Evolutionary conservation across 2,329 filamentous ascomycete genomes (phyloP).

Genomic region (Nothophoma quercina): DNA sequence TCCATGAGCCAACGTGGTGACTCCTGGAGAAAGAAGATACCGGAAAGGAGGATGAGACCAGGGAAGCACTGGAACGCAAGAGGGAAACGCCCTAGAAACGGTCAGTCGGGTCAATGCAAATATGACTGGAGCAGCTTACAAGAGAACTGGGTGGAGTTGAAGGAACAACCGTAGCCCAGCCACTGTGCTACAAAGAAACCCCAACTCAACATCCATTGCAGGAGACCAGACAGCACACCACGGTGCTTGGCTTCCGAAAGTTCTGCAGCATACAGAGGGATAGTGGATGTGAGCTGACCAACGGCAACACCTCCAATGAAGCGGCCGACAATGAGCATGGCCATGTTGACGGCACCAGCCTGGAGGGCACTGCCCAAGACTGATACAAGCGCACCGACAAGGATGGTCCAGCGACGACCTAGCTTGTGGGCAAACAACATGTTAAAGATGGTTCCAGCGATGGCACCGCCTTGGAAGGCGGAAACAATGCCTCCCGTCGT

Average conservation of each 20-base stretch:
- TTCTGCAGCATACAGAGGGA: constrained; percentile 36
- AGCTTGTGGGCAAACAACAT: constrained; percentile 25
- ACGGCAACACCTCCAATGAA: constrained; percentile 60
- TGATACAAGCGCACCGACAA: constrained; percentile 46
- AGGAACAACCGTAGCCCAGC: constrained; percentile 49
- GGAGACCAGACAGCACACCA: constrained; percentile 67
- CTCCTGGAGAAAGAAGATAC: constrained; percentile 64
- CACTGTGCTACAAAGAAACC: constrained; percentile 51
- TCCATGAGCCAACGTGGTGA: constrained; percentile 67
- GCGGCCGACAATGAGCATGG: constrained; percentile 60
- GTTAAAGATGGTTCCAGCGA: constrained; percentile 26
- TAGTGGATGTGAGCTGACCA: constrained; percentile 43
- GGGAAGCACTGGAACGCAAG: constrained; percentile 55
- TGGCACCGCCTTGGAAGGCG: constrained; percentile 47
- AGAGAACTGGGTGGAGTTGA: constrained; percentile 29
- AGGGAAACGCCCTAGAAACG: constrained; percentile 44
- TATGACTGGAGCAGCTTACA: constrained; percentile 19
- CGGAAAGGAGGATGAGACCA: constrained; percentile 51
- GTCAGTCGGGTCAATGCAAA: constrained; percentile 14
- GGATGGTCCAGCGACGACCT: constrained; percentile 38
- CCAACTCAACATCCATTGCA: constrained; percentile 54
- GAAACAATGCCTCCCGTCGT: constrained; percentile 47
- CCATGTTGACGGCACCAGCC: constrained; percentile 46
- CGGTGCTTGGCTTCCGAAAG: constrained; percentile 44
- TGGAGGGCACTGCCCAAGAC: constrained; percentile 47